Evolutionary conservation across 2,329 filamentous ascomycete genomes (phyloP).

Genomic region (Cordyceps tenuipes): DNA sequence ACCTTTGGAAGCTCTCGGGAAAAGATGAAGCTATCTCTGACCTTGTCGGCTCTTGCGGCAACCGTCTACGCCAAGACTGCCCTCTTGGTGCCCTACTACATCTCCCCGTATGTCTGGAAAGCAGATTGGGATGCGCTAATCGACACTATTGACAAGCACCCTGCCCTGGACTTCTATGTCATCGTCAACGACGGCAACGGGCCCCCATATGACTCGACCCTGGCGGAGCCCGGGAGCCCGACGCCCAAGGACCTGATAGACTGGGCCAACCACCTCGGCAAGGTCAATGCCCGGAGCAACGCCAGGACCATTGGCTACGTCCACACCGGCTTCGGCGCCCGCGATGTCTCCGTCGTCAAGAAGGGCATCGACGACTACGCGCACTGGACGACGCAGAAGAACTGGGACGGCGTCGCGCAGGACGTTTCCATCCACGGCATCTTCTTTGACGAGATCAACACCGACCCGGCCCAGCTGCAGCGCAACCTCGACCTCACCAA

Average conservation of each 20-base stretch:
- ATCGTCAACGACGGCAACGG: constrained; percentile 3
- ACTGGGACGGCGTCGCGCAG: neutral
- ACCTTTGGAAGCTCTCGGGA: too few species aligned
- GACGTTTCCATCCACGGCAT: constrained; percentile 4
- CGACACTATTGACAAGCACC: neutral
- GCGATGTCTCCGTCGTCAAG: neutral
- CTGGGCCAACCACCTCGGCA: neutral
- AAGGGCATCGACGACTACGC: neutral
- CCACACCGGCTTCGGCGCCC: neutral
- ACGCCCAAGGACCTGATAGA: neutral
- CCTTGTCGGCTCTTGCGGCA: neutral
- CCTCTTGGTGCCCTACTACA: constrained; percentile 3
- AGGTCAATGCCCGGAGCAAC: neutral
- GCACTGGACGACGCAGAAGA: neutral
- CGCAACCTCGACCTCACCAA: neutral
- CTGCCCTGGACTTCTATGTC: constrained; percentile 1
- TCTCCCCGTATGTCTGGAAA: neutral
- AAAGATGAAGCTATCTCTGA: neutral
- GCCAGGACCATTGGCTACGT: neutral
- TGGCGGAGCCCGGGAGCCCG: neutral
- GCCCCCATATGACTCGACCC: neutral
- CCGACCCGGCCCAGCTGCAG: neutral
- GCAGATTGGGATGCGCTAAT: constrained; percentile 1
- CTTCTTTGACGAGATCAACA: constrained; percentile 9
- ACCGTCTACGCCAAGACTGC: neutral